Conservation (phyloP, 176 grass and related monocot species). For the Themeda triandra region DNA sequence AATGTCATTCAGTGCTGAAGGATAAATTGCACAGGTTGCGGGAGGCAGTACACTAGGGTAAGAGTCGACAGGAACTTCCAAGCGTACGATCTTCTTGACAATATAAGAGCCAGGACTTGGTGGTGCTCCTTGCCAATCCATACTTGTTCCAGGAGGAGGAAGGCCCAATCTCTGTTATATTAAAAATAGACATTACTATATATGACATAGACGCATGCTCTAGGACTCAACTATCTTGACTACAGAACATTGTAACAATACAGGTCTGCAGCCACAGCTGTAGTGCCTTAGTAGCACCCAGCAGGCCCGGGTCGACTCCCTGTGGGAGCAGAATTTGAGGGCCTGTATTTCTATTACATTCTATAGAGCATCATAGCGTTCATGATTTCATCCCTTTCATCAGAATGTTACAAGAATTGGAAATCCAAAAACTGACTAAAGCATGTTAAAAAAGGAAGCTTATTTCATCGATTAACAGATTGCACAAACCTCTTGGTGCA, state of each 20-base stretch:
- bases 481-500: conserved; percentile 50
- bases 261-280: background rate
- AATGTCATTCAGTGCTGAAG: background rate
- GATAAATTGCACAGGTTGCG: conserved; percentile 10
- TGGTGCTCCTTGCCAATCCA: conserved; percentile 86
- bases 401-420: background rate
- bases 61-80: conserved; percentile 79
- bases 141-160: conserved; percentile 65
- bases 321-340: background rate
- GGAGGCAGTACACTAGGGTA: conserved; percentile 71
- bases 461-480: background rate
- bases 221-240: conserved; percentile 8
- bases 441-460: background rate
- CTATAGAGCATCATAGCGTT: background rate
- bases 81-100: conserved; percentile 81
- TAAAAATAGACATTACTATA: background rate
- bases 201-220: background rate
- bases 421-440: conserved; percentile 2
- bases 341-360: background rate
- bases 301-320: background rate
- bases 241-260: conserved; percentile 17
- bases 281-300: background rate
- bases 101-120: conserved; percentile 70
- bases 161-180: conserved; percentile 59
- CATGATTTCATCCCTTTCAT: background rate